These are phyloP conservation scores for Pyronema domesticum DNA, from an alignment of 495 filamentous ascomycete genomes.

Conservation along the genomic window DNA sequence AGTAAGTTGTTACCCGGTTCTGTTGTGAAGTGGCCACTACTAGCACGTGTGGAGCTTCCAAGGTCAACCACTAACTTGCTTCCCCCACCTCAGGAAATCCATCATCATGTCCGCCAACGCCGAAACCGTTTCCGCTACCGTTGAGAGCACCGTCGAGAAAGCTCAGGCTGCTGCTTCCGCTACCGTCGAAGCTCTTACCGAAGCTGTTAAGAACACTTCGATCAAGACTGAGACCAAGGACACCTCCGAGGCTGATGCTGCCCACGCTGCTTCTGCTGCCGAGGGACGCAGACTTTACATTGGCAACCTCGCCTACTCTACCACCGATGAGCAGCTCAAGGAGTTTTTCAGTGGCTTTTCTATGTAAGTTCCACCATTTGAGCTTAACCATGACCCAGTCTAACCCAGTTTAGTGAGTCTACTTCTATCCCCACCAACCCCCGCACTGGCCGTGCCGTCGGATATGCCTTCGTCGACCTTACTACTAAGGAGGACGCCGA, in stretches of 20 bases:
- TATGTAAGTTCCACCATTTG: conserved; percentile 52
- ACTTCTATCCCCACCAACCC: conserved; percentile 98
- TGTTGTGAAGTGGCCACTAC: not conserved
- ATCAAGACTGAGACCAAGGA: conserved; percentile 34
- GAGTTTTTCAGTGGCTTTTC: conserved; percentile 96
- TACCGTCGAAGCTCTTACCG: conserved; percentile 61
- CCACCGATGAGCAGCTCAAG: conserved; percentile 98
- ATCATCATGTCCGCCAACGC: conserved; percentile 42
- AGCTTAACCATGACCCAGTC: not conserved
- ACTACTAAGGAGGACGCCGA: conserved; percentile 85
- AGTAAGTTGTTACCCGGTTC: conserved; percentile 15
- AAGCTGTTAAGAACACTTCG: conserved; percentile 59
- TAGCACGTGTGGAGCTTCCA: not conserved
- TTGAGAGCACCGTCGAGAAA: conserved; percentile 37
- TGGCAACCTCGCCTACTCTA: conserved; percentile 98
- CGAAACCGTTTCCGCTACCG: conserved; percentile 33
- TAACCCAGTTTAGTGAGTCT: conserved; percentile 51
- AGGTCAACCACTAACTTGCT: conserved; percentile 6
- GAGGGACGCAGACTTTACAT: conserved; percentile 98
- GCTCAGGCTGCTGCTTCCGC: conserved; percentile 36
- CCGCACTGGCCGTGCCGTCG: conserved; percentile 91
- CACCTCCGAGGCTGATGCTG: conserved; percentile 53
- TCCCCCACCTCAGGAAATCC: conserved; percentile 18
- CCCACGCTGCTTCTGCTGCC: conserved; percentile 86
- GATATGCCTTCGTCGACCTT: conserved; percentile 97